Evolutionary conservation across 768 basidiomycete genomes (phyloP).

Genomic region (Lanmaoa pseudosensibilis): DNA sequence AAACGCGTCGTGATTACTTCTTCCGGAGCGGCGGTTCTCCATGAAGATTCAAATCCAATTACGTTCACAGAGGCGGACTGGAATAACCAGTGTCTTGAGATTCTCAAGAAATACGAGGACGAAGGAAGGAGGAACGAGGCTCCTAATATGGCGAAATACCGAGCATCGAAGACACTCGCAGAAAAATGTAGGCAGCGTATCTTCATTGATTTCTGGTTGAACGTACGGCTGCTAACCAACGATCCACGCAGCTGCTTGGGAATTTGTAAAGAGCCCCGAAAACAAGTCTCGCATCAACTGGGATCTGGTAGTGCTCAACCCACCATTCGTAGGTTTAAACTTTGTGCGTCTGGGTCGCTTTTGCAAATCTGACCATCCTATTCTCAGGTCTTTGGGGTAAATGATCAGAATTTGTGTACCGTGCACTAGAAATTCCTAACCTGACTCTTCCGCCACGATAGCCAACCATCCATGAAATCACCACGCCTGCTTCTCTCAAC

Average conservation of each 20-base stretch:
- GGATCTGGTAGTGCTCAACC: slow-evolving; percentile 42
- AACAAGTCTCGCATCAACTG: slow-evolving; percentile 35
- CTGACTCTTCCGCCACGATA: slow-evolving; percentile 7
- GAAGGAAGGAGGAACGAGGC: slow-evolving; percentile 46
- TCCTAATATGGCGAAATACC: slow-evolving; percentile 42
- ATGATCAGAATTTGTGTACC: not conserved
- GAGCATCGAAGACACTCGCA: slow-evolving; percentile 62
- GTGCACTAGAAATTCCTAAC: not conserved
- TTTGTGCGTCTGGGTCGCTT: not conserved
- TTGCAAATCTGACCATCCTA: not conserved
- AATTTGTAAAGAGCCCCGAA: slow-evolving; percentile 33
- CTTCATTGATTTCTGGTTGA: not conserved
- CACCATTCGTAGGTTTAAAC: slow-evolving; percentile 35
- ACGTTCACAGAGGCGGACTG: slow-evolving; percentile 56
- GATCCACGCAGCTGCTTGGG: slow-evolving; percentile 46
- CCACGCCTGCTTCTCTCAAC: slow-evolving; percentile 37
- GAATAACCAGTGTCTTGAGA: slow-evolving; percentile 48
- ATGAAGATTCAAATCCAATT: slow-evolving; percentile 20
- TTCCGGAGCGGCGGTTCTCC: slow-evolving; percentile 52
- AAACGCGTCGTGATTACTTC: slow-evolving; percentile 72
- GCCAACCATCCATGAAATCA: slow-evolving; percentile 46
- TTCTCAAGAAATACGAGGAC: slow-evolving; percentile 45
- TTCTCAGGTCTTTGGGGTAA: slow-evolving; percentile 32
- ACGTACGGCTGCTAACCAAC: not conserved
- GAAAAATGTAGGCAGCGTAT: slow-evolving; percentile 46